Conservation (phyloP, 164 flowering plant species). For the Protea cynaroides region DNA sequence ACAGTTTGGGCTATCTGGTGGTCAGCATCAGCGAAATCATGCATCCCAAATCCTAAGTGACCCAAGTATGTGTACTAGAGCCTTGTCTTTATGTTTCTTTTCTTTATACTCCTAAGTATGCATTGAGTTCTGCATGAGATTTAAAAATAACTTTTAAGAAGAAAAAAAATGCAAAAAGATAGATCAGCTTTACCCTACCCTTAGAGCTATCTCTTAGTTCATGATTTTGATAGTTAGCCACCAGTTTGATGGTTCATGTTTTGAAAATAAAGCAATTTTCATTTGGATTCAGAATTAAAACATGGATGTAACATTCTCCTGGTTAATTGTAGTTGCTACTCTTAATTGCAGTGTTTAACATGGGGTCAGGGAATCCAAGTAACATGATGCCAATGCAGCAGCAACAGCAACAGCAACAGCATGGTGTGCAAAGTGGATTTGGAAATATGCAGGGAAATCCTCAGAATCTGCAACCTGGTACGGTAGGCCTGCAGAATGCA, state of each 20-base stretch:
- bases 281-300: not conserved
- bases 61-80: constrained; percentile 55
- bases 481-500: constrained; percentile 57
- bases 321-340: not conserved
- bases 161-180: not conserved
- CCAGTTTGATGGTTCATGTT: not conserved
- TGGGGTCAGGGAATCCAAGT: constrained; percentile 59
- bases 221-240: not conserved
- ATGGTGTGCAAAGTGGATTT: constrained; percentile 55
- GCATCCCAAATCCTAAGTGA: constrained; percentile 70
- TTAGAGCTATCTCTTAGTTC: not conserved
- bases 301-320: no score
- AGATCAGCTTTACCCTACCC: not conserved
- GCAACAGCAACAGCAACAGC: constrained; percentile 50
- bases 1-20: constrained; percentile 65
- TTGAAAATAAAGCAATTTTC: not conserved
- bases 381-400: constrained; percentile 66
- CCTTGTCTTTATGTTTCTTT: not conserved
- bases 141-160: not conserved
- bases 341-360: constrained; percentile 63
- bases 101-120: not conserved
- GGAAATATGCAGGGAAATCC: constrained; percentile 57
- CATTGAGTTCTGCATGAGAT: not conserved
- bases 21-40: constrained; percentile 58
- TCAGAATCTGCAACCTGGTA: constrained; percentile 62